phyloP scores from a whole-genome alignment of 1,139 yeast genomes.

The Kodamaea ohmeri region DNA sequence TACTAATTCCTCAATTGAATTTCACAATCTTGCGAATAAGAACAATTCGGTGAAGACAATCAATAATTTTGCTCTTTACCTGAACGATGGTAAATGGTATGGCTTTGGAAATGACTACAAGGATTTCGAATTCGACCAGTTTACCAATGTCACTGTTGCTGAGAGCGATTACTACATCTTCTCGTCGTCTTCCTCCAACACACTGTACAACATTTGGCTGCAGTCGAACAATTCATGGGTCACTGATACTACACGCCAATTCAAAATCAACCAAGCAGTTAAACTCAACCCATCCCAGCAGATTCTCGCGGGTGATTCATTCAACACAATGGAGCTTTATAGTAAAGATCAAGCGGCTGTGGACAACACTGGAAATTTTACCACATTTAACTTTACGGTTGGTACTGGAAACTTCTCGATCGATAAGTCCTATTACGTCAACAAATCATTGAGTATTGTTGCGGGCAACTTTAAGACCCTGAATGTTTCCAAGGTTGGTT shows the following conservation, averaged over 20 bases:
- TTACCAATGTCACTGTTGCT: constrained; percentile 36
- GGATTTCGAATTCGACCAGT: constrained; percentile 26
- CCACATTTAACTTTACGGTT: constrained; percentile 25
- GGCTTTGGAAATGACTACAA: constrained; percentile 39
- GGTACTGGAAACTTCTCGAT: constrained; percentile 39
- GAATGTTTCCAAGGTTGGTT: constrained; percentile 30
- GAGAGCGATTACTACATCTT: constrained; percentile 39
- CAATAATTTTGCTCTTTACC: constrained; percentile 35
- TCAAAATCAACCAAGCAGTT: constrained; percentile 38
- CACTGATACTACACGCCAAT: constrained; percentile 23
- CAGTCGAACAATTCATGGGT: constrained; percentile 34
- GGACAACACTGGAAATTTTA: constrained; percentile 21
- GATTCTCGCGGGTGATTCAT: constrained; percentile 41
- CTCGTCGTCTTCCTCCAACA: constrained; percentile 21
- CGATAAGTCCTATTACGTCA: constrained; percentile 39
- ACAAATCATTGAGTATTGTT: constrained; percentile 48
- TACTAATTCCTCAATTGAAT: constrained; percentile 19
- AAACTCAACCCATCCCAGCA: constrained; percentile 25
- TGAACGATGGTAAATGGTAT: constrained; percentile 29
- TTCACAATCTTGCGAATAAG: constrained; percentile 29
- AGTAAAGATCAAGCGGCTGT: constrained; percentile 33
- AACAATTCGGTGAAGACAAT: constrained; percentile 28
- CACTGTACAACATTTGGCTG: constrained; percentile 40
- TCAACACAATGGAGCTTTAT: constrained; percentile 36
- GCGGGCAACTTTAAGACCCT: constrained; percentile 45